A percentile compares a stretch with the other conserved stretches of the same genome.
phyloP scores from a whole-genome alignment of 108 stramenopile genomes.

The Asterionellopsis glacialis region DNA sequence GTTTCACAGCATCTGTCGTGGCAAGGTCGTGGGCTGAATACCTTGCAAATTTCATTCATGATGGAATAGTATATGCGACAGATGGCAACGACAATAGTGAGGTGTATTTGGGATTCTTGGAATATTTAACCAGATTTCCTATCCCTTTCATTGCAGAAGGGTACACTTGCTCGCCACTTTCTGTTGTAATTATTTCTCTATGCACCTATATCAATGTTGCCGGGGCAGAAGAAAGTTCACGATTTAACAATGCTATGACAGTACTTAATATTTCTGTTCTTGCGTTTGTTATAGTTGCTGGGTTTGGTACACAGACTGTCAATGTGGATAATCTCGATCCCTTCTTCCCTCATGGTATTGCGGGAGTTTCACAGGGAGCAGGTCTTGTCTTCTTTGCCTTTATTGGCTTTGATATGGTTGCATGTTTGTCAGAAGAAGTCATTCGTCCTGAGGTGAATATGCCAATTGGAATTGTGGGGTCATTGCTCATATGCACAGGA shows the following conservation, averaged over 20 bases:
- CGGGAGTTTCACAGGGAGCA: constrained; percentile 35
- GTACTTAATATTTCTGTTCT: constrained; percentile 58
- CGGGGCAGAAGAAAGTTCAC: constrained; percentile 74
- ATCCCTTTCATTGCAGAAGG: constrained; percentile 19
- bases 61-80: background rate
- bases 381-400: constrained; percentile 87
- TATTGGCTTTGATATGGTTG: constrained; percentile 91
- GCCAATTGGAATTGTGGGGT: constrained; percentile 81
- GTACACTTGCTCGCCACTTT: constrained; percentile 57
- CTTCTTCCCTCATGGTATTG: constrained; percentile 37
- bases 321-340: constrained; percentile 34
- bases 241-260: constrained; percentile 75
- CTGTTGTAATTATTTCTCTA: constrained; percentile 47
- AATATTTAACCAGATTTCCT: constrained; percentile 24
- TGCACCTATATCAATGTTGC: constrained; percentile 43
- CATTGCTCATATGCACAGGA: constrained; percentile 57
- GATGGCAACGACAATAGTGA: background rate
- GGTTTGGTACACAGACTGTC: constrained; percentile 24
- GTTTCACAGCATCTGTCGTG: constrained; percentile 49
- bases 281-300: constrained; percentile 34
- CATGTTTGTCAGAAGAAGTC: constrained; percentile 84
- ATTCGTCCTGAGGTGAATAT: constrained; percentile 80
- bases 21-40: constrained; percentile 59
- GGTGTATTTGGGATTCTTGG: background rate
- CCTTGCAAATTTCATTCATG: constrained; percentile 17